Evolutionary conservation across 352 stramenopile species (phyloP), one percentile per base, ranked within the genome.

Genomic region (Phytopythium litorale): DNA sequence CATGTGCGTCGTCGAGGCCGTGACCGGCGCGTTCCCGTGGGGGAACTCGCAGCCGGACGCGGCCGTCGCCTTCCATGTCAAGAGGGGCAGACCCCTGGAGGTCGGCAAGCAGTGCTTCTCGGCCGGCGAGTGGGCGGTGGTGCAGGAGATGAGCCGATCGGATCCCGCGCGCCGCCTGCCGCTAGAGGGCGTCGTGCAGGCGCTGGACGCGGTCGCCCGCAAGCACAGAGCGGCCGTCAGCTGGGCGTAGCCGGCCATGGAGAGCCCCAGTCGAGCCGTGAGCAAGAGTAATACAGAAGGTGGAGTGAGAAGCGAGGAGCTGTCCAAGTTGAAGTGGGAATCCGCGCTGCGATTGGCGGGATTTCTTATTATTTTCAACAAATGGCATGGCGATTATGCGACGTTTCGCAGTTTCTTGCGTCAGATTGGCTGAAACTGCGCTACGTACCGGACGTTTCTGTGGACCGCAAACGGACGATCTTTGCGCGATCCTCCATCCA

Each of bases 1-100:
- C 19, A 75, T 78, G 71, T 78, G 71, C 53, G 64, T 75, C 32
- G 33, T 75, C 3, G 71, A 78, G 56, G 61, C 72, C 7, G 52
- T 75, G 19, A 73, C 52, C 32, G 64, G 71, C 8, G 58, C 58
- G 6, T 58, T 73, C 25, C 70, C 71, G 3, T 78, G 67, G 71
- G 59, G 63, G 1, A 43, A 32, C 21, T 28, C 40, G 15, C 16
- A 73, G 35, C 58, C 61, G 21, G 67, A 78, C 42, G 51, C 58
- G 28, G 65, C 71, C 1, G 65, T 78, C 28, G 64, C 61, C 30
- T 75, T 71, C 50, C 53, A 71, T 45, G 71, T 78, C 55, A 60
- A 42, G 37, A 33, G 30, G 11, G 66, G 67, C 16, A 38, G 63
- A 25, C 8, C 75, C 32, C 71, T 71, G 35, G 35, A 60, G n/a